Conservation (phyloP, 2,329 filamentous ascomycete genomes). For the Fusarium devonianum region DNA sequence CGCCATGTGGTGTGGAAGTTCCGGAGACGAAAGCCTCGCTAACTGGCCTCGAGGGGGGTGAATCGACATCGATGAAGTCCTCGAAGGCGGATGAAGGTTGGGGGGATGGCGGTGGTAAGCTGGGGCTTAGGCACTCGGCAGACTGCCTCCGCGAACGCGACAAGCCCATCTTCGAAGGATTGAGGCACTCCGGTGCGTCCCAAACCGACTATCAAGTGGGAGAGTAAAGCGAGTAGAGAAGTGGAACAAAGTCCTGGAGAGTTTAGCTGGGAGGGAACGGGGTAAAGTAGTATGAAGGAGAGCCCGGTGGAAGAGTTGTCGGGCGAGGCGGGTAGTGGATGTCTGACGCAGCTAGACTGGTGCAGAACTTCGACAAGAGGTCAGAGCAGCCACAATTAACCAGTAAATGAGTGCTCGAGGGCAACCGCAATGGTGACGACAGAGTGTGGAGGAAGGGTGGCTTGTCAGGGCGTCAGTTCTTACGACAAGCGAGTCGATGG, state of each 20-base stretch:
- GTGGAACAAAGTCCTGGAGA: conserved; percentile 13
- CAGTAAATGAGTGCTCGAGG: too few relatives aligned
- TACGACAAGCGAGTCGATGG: conserved; percentile 7
- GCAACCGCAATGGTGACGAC: conserved; percentile 17
- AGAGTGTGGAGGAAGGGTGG: conserved; percentile 26
- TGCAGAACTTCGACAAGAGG: conserved; percentile 28
- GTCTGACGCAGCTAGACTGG: conserved; percentile 31
- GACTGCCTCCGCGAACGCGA: conserved; percentile 55
- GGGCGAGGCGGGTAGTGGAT: conserved; percentile 27
- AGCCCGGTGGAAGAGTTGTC: conserved; percentile 25
- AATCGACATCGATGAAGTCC: conserved; percentile 54
- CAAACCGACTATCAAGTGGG: conserved; percentile 23
- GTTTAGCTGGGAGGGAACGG: conserved; percentile 26
- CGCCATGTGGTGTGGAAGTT: conserved; percentile 45
- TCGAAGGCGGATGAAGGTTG: conserved; percentile 55
- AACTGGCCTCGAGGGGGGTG: conserved; percentile 55
- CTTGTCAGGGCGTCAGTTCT: conserved; percentile 27
- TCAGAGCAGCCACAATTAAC: too few relatives aligned
- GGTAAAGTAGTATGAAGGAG: conserved; percentile 36
- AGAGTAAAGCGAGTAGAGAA: conserved; percentile 14
- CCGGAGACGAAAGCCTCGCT: conserved; percentile 58
- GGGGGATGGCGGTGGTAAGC: conserved; percentile 53
- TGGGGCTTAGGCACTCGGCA: conserved; percentile 53
- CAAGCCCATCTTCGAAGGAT: conserved; percentile 52
- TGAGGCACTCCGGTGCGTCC: conserved; percentile 32